These are phyloP conservation scores for Venturia pyrina DNA, from an alignment of 2,329 filamentous ascomycete genomes.

Conservation along the genomic window DNA sequence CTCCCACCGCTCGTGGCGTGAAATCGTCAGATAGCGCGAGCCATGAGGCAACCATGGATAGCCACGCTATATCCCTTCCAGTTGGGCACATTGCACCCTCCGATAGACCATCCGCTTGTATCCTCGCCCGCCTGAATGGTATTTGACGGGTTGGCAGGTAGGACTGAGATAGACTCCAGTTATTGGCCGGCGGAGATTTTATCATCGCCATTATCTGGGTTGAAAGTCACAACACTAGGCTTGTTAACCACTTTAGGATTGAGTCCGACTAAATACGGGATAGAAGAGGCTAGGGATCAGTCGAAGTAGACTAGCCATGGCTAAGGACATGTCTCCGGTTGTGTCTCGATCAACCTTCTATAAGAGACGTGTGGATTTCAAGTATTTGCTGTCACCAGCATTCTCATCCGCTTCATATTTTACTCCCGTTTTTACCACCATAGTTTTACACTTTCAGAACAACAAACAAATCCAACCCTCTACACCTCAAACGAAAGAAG, in stretches of 20 bases:
- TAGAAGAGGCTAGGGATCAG: background rate
- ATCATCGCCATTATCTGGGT: background rate
- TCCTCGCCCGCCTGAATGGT: background rate
- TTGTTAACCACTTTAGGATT: background rate
- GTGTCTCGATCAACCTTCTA: background rate
- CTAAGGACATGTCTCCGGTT: background rate
- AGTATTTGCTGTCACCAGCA: background rate
- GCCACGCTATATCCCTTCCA: background rate
- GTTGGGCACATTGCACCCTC: background rate
- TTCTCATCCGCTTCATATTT: background rate
- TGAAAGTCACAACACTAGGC: background rate
- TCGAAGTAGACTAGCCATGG: background rate
- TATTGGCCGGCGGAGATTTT: background rate
- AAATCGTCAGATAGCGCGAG: background rate
- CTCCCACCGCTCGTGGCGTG: too few relatives aligned
- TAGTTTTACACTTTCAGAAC: too few relatives aligned
- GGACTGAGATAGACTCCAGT: background rate
- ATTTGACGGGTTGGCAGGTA: background rate
- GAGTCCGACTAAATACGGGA: background rate
- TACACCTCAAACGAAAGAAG: too few relatives aligned
- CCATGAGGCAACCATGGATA: background rate
- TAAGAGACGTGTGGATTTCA: background rate
- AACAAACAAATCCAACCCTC: too few relatives aligned
- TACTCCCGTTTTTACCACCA: background rate
- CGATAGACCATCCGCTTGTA: background rate